Percentiles rank a stretch among this genome's conserved stretches.
phyloP scores from a whole-genome alignment of 768 basidiomycete genomes.

The Lactarius vividus region DNA sequence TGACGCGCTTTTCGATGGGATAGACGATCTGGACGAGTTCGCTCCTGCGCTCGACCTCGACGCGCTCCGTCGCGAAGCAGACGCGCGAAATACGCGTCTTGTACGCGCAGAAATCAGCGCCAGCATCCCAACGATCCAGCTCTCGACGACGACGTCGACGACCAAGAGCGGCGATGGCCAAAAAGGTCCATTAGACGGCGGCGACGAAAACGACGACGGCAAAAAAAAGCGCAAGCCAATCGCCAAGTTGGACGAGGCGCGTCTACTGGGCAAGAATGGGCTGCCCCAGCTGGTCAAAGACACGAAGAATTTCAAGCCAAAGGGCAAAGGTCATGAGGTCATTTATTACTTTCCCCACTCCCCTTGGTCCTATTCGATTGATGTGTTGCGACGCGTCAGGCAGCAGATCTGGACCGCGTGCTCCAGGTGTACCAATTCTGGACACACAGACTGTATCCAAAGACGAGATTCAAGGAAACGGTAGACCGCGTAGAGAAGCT shows the following conservation, averaged over 20 bases:
- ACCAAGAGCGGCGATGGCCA: constrained; percentile 37
- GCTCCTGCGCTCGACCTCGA: constrained; percentile 53
- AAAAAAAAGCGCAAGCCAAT: constrained; percentile 51
- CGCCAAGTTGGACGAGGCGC: constrained; percentile 68
- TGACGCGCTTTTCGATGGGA: constrained; percentile 45
- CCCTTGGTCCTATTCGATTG: background rate
- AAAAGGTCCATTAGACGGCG: constrained; percentile 29
- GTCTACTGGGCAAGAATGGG: constrained; percentile 69
- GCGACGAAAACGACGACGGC: constrained; percentile 32
- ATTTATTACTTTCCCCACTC: constrained; percentile 12
- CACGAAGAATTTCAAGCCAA: constrained; percentile 73
- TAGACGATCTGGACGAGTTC: constrained; percentile 49
- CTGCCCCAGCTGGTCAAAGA: constrained; percentile 78
- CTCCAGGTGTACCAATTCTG: constrained; percentile 90
- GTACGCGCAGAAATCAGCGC: constrained; percentile 45
- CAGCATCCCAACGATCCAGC: constrained; percentile 50
- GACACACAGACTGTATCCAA: constrained; percentile 92
- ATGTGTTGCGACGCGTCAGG: constrained; percentile 43
- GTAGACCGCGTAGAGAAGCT: constrained; percentile 83
- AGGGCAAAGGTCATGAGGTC: constrained; percentile 94
- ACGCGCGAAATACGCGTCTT: constrained; percentile 43
- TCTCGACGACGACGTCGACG: constrained; percentile 29
- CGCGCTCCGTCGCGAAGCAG: constrained; percentile 53
- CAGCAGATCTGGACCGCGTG: constrained; percentile 74
- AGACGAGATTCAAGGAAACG: constrained; percentile 83